Evolutionary conservation across 176 grass and related monocot genomes (phyloP).

Genomic region (Zea mays): Zm-B73-REFERENCE-NAM-5.0 NC_050096.1:186693501-186694000

Average conservation of each 20-base stretch:
- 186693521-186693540: conserved; percentile 49
- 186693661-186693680: not conserved
- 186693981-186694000: not conserved
- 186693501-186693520: conserved; percentile 39
- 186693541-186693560: conserved; percentile 45
- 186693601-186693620: too few relatives aligned
- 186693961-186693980: not conserved
- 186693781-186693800: not conserved
- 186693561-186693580: conserved; percentile 46
- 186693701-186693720: conserved; percentile 37
- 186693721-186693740: conserved; percentile 38
- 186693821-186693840: not conserved
- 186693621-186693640: conserved; percentile 35
- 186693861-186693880: not conserved
- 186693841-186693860: not conserved
- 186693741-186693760: not conserved
- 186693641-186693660: conserved; percentile 55
- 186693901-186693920: not conserved
- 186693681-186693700: conserved; percentile 41
- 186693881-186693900: conserved; percentile 7
- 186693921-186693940: not conserved
- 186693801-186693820: not conserved
- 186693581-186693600: conserved; percentile 50
- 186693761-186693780: conserved; percentile 15
- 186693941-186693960: not conserved